Evolutionary conservation across 1,139 yeast species (phyloP), one percentile per base, ranked within the genome.

Genomic region (Yamadazyma oceani): DNA sequence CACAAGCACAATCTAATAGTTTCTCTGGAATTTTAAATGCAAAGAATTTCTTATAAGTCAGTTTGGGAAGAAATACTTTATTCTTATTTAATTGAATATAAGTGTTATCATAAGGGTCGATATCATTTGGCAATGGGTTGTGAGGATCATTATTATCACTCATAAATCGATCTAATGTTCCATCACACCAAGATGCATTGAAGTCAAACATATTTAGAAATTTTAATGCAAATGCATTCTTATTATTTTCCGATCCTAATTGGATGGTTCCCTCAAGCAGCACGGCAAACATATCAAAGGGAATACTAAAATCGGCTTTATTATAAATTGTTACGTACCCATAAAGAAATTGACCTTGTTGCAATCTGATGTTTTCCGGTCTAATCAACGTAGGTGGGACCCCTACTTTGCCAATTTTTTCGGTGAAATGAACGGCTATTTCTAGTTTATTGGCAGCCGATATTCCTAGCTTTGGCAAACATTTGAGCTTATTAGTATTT

Each of bases 141-240:
- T 39, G 33, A 3, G 68, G 68, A 40, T 62, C 50, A 38, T 58
- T 49, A 37, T 58, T 49, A 24, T 63, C 69, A 1, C 62, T 49
- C 2, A 51, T 44, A 15, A 58, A 49, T 23, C 66, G 41, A 42
- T 66, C 70, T 22, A 65, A 52, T 36, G 48, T 52, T 0, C 62
- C 72, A 40, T 66, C 73, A 39, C 62, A 65, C 71, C 72, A 68
- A 26, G 67, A 63, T 4, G 73, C 74, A 40, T 59, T 60, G 48
- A 66, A 66, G 46, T 67, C 73, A 44, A 67, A 66, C 73, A 67
- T 66, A 35, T 58, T 63, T 16, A 66, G 50, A 40, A 67, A 65
- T 35, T 36, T 43, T n/a, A 27, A 26, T 4, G 31, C 3, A 19
- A 36, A 33, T 3, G 36, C 31, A n/a, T 38, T 33, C 2, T 27